phyloP scores from a whole-genome alignment of 805 yeast species.

The Groenewaldozyma tartarivorans region DNA sequence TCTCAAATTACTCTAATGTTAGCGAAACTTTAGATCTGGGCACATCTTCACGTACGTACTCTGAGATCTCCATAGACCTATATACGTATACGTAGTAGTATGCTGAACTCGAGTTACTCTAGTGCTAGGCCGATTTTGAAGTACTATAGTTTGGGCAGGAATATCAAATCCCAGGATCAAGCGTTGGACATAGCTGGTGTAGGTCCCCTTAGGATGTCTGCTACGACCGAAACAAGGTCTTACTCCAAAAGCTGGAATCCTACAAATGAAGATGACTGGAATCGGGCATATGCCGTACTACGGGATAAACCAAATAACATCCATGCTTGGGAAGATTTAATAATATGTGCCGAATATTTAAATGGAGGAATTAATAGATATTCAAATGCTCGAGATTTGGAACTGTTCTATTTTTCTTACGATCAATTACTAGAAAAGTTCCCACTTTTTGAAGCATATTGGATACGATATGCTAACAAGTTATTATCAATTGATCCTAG shows the following conservation, averaged over 20 bases:
- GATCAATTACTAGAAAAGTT: slow-evolving; percentile 25
- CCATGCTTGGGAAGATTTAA: slow-evolving; percentile 26
- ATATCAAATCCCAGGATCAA: too few species aligned
- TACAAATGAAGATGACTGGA: slow-evolving; percentile 14
- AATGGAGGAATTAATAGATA: slow-evolving; percentile 26
- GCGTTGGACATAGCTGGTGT: too few species aligned
- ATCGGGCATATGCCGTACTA: slow-evolving; percentile 9
- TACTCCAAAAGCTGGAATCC: not conserved
- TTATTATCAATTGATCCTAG: slow-evolving; percentile 20
- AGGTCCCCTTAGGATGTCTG: too few species aligned
- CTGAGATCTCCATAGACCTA: too few species aligned
- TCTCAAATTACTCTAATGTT: too few species aligned
- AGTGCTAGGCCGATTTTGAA: too few species aligned
- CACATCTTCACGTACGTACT: too few species aligned
- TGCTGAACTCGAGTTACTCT: too few species aligned
- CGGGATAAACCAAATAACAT: slow-evolving; percentile 23
- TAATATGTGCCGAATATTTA: slow-evolving; percentile 19
- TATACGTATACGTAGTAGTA: too few species aligned
- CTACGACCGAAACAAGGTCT: not conserved
- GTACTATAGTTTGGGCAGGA: too few species aligned
- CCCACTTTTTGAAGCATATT: slow-evolving; percentile 33
- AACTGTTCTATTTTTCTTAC: slow-evolving; percentile 21
- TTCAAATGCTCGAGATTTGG: slow-evolving; percentile 19
- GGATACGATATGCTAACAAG: slow-evolving; percentile 32
- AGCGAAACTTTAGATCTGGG: too few species aligned